phyloP scores from a whole-genome alignment of 2,329 filamentous ascomycete genomes.

The Epichloe gansuensis region DNA sequence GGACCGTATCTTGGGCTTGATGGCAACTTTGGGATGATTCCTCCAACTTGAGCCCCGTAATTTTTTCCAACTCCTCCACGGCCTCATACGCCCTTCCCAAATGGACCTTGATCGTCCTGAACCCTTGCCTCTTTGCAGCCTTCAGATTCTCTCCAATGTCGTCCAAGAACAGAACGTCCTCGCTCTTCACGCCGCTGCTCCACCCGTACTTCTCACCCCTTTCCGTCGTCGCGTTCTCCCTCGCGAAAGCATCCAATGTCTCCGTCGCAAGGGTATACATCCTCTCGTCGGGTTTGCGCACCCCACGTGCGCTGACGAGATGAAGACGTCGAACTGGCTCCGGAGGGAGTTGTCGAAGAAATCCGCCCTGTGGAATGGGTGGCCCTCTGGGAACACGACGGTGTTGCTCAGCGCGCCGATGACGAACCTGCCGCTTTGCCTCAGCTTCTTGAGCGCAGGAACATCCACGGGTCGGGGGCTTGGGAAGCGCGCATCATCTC shows the following conservation, averaged over 20 bases:
- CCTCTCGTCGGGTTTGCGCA: conserved; percentile 73
- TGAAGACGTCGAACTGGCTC: conserved; percentile 70
- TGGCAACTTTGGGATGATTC: conserved; percentile 41
- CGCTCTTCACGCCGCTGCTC: conserved; percentile 39
- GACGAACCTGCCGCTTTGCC: conserved; percentile 51
- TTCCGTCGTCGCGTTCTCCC: conserved; percentile 30
- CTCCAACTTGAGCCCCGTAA: conserved; percentile 56
- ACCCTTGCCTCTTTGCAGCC: conserved; percentile 59
- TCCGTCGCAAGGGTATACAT: conserved; percentile 68
- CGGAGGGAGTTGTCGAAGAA: conserved; percentile 45
- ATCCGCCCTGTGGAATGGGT: conserved; percentile 48
- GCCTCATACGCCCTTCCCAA: conserved; percentile 70
- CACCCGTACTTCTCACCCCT: conserved; percentile 31
- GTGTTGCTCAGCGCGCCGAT: conserved; percentile 85
- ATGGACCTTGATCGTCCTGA: conserved; percentile 74
- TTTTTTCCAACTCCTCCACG: conserved; percentile 64
- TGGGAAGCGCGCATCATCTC: conserved; percentile 74
- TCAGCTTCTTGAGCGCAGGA: conserved; percentile 60
- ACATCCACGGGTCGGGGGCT: conserved; percentile 75
- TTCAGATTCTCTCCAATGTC: conserved; percentile 93
- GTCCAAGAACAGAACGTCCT: conserved; percentile 76
- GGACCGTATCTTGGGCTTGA: conserved; percentile 24
- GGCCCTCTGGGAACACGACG: conserved; percentile 66
- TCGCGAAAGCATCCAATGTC: conserved; percentile 51
- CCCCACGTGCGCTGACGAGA: conserved; percentile 73